Conservation (phyloP, 352 stramenopile genomes). For the Globisporangium viniferum region DNA sequence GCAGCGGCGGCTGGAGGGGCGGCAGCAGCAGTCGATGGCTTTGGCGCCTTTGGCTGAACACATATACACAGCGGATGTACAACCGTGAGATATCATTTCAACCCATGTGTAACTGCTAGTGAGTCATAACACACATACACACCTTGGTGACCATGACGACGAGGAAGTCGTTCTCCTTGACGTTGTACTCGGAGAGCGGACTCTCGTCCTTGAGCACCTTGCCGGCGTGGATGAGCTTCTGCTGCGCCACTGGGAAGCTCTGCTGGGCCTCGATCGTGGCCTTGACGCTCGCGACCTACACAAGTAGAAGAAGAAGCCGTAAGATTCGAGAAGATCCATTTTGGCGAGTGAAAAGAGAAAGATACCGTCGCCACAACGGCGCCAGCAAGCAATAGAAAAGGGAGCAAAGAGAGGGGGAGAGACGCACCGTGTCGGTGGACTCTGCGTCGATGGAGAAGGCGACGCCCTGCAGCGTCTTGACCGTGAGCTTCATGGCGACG, state of each 20-base stretch:
- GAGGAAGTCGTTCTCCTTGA: constrained; percentile 88
- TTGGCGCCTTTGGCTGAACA: constrained; percentile 54
- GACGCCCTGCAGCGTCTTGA: constrained; percentile 86
- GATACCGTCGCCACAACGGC: neutral
- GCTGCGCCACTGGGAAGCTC: constrained; percentile 61
- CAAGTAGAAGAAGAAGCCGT: neutral
- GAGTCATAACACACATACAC: neutral
- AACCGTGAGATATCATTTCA: neutral
- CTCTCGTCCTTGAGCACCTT: constrained; percentile 89
- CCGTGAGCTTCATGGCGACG: constrained; percentile 80
- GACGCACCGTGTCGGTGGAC: constrained; percentile 61
- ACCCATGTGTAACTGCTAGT: neutral
- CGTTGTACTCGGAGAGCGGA: constrained; percentile 72
- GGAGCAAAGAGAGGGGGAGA: neutral
- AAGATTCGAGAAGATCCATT: constrained; percentile 14
- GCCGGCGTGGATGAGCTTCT: constrained; percentile 86
- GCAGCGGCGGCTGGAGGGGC: constrained; percentile 30
- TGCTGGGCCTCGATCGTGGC: constrained; percentile 76
- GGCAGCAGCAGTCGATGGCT: constrained; percentile 29
- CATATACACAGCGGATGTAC: neutral
- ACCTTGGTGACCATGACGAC: constrained; percentile 87
- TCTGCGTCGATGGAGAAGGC: constrained; percentile 75
- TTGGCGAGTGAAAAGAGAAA: constrained; percentile 2
- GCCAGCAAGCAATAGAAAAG: neutral
- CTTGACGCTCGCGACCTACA: constrained; percentile 72